phyloP scores from a whole-genome alignment of 345 rosid species.

The Acer negundo region DNA sequence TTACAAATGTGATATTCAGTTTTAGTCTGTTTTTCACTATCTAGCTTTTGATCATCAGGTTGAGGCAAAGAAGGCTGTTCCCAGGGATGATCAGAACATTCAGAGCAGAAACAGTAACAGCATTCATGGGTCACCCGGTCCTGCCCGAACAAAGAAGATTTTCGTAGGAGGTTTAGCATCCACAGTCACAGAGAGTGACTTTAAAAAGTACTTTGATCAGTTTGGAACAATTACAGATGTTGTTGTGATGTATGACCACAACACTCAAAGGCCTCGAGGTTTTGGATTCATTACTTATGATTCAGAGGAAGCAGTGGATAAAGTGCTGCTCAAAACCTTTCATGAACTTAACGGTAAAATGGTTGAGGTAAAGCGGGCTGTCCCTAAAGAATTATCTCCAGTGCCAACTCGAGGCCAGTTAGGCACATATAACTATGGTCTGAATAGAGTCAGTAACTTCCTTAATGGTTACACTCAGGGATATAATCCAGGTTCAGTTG shows the following conservation, averaged over 20 bases:
- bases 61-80: slow-evolving; percentile 98
- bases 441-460: slow-evolving; percentile 58
- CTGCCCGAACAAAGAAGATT: slow-evolving; percentile 71
- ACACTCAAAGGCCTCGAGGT: slow-evolving; percentile 92
- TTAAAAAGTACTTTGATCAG: slow-evolving; percentile 82
- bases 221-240: slow-evolving; percentile 85
- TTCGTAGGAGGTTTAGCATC: slow-evolving; percentile 96
- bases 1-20: slow-evolving; percentile 6
- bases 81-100: slow-evolving; percentile 75
- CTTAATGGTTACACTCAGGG: slow-evolving; percentile 73
- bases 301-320: slow-evolving; percentile 82
- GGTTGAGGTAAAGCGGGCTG: slow-evolving; percentile 98
- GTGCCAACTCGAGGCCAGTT: slow-evolving; percentile 66
- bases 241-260: slow-evolving; percentile 94
- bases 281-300: slow-evolving; percentile 89
- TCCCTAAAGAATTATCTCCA: slow-evolving; percentile 82
- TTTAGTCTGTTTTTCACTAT: not conserved
- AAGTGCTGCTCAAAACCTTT: slow-evolving; percentile 71
- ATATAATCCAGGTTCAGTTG: slow-evolving; percentile 57
- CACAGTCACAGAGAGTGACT: slow-evolving; percentile 74
- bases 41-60: slow-evolving; percentile 53
- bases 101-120: slow-evolving; percentile 53
- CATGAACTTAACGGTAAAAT: slow-evolving; percentile 91
- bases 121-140: slow-evolving; percentile 65
- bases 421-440: slow-evolving; percentile 59